Percentiles rank a stretch among this genome's conserved stretches.
Conservation (phyloP, 2,329 filamentous ascomycete species). For the Boeremia exigua region DNA sequence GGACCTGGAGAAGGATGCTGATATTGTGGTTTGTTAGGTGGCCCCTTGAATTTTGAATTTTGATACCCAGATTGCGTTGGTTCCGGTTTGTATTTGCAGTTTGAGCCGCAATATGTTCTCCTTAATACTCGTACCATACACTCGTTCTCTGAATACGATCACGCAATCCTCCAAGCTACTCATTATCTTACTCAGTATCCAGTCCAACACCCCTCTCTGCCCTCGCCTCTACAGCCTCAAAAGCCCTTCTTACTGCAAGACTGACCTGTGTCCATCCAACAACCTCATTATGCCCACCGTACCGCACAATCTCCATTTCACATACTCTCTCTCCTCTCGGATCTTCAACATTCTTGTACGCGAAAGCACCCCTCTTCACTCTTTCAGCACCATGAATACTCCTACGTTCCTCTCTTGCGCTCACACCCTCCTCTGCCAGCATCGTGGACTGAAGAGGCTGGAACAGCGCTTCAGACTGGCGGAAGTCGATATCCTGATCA, state of each 20-base stretch:
- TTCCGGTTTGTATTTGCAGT: background rate
- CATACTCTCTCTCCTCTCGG: constrained; percentile 37
- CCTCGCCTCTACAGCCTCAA: constrained; percentile 65
- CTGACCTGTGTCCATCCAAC: constrained; percentile 69
- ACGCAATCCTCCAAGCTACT: background rate
- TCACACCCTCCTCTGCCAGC: constrained; percentile 38
- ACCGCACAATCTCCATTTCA: constrained; percentile 52
- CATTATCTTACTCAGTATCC: constrained; percentile 6
- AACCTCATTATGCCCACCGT: constrained; percentile 69
- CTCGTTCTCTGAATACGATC: background rate
- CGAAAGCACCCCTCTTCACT: constrained; percentile 45
- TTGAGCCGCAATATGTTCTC: background rate
- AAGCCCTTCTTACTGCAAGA: constrained; percentile 70
- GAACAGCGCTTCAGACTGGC: constrained; percentile 59
- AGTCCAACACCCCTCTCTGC: constrained; percentile 5
- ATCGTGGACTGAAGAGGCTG: constrained; percentile 32
- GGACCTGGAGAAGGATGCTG: constrained; percentile 36
- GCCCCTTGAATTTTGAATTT: background rate
- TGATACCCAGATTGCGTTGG: background rate
- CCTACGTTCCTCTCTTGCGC: constrained; percentile 32
- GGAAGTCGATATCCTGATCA: constrained; percentile 82
- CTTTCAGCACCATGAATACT: constrained; percentile 41
- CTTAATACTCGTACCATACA: background rate
- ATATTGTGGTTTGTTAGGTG: constrained; percentile 28
- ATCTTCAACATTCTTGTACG: constrained; percentile 42